Evolutionary conservation across 192 early-diverging fungal genomes (phyloP), one percentile per base, ranked within the genome.

Genomic region (Lobosporangium transversale): DNA sequence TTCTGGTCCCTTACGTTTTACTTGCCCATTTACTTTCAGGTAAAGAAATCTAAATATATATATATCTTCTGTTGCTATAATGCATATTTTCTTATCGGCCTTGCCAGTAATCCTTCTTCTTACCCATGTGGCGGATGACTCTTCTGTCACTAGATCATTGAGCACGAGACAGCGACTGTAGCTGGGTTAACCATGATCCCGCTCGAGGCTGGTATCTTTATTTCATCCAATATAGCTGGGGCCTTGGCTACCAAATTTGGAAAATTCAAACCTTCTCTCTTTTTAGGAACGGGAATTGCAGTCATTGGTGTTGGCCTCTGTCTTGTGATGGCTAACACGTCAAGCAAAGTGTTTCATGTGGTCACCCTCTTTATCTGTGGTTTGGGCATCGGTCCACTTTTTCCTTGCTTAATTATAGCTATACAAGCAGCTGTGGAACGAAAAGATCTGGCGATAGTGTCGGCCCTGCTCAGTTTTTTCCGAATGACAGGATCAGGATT

Each of bases 11-110:
- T 89, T 1, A 86, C 89, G 15, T 94, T 89, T 58, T 95, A 94
- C 79, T 70, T 91, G 18, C 88, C 91, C 30, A 78, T 87, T n/a
- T 94, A 88, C 79, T 93, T 94, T 66, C 88, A 94, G 70, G 82
- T 96, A n/a, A n/a, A n/a, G n/a, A n/a, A n/a, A n/a, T n/a, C n/a
- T 20, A 10, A 9, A 9, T 49, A 21, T 17, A 14, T 21, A 49
- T 2, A 9, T 49, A 10, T 10, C 9, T 10, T 49, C 9, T 0
- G 21, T 2, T 1, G 8, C 9, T 49, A 14, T 21, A 49, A 12
- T 23, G 8, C 21, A 9, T 1, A 14, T 9, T 49, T 1, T 10
- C 47, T 49, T 9, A 20, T 21, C 21, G 17, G 47, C 12, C 8
- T 21, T n/a, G n/a, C n/a, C n/a, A n/a, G n/a, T n/a, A n/a, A n/a